Percentiles rank a stretch among this genome's conserved stretches.
Evolutionary conservation across 2,329 filamentous ascomycete species (phyloP).

Genomic region (Myriosclerotinia curreyana): DNA sequence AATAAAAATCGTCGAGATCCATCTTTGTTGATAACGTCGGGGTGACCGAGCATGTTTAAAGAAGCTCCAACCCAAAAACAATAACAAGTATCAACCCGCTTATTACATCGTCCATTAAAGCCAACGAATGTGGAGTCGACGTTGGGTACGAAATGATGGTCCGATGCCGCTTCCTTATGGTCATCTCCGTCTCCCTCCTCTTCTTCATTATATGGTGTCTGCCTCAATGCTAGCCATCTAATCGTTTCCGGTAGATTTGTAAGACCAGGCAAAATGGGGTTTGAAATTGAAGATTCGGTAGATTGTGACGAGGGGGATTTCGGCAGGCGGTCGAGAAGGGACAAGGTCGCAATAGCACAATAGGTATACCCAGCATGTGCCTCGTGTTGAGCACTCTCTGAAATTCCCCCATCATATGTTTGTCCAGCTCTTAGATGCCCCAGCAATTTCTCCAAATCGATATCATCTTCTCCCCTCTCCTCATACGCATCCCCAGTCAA

Average conservation of each 20-base stretch:
- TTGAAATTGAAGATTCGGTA: constrained; percentile 22
- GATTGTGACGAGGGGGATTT: constrained; percentile 23
- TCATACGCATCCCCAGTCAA: constrained; percentile 62
- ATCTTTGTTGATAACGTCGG: constrained; percentile 54
- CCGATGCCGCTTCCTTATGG: constrained; percentile 1
- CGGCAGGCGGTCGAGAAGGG: constrained; percentile 54
- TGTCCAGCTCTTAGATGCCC: constrained; percentile 67
- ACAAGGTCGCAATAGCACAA: constrained; percentile 76
- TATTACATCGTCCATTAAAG: constrained; percentile 89
- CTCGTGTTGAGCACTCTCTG: constrained; percentile 39
- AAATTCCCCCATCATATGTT: constrained; percentile 40
- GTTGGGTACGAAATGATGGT: constrained; percentile 12
- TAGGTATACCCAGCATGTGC: constrained; percentile 76
- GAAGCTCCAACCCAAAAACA: constrained; percentile 85
- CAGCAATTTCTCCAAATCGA: constrained; percentile 69
- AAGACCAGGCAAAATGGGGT: constrained; percentile 38
- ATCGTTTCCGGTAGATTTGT: constrained; percentile 41
- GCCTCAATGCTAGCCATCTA: constrained; percentile 61
- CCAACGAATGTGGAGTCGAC: constrained; percentile 53
- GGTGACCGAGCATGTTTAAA: constrained; percentile 54
- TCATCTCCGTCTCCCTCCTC: constrained; percentile 39
- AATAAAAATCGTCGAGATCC: constrained; percentile 76
- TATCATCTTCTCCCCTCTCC: constrained; percentile 57
- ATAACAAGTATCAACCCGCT: constrained; percentile 92
- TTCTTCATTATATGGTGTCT: constrained; percentile 57